Base-by-base conservation (phyloP, 371 early-diverging fungal genomes). In the Funneliformis caledonium region DNA sequence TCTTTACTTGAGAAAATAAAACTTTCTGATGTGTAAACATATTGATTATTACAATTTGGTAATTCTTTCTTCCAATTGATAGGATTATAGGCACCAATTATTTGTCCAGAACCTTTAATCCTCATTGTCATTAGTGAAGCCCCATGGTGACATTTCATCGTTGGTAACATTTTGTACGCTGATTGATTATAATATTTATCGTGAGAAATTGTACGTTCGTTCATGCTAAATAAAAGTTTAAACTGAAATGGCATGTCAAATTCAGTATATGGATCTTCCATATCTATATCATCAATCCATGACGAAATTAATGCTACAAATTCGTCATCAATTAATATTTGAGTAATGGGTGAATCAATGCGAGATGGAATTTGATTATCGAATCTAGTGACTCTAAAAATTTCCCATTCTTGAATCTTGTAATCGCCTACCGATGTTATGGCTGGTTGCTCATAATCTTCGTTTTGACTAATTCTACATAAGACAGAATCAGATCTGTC, bases 31-130 rank as follows among this genome's bases (percentile, higher is more conserved):
- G 72, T 72, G 11, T n/a, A 2, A 22, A 43, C 48, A 43, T 48
- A 72, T 8, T 26, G 5, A 12, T 42, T 47, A 31, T 72, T 72
- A 65, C 5, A 4, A 65, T 65, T n/a, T 31, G 31, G 8, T 48
- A 48, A 47, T 7, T 47, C 22, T 22, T 4, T 6, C 11, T 48
- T 43, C 75, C 75, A 75, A 56, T 59, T 42, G 12, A 75, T 37
- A 19, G 75, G 75, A 75, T 75, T 75, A 42, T 75, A 75, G 11
- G 59, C 59, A 16, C 75, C 75, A 56, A 75, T 56, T 56, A 75
- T 33, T 42, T 75, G 9, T 12, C 31, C 42, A 42, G 75, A 31
- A 33, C 31, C 75, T 75, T 75, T n/a, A n/a, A 75, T 75, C 4
- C 59, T 26, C 50, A 75, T 50, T 12, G 59, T 59, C 50, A 75